Base-by-base conservation (phyloP, 345 rosid species). In the Anacardium occidentale region DNA sequence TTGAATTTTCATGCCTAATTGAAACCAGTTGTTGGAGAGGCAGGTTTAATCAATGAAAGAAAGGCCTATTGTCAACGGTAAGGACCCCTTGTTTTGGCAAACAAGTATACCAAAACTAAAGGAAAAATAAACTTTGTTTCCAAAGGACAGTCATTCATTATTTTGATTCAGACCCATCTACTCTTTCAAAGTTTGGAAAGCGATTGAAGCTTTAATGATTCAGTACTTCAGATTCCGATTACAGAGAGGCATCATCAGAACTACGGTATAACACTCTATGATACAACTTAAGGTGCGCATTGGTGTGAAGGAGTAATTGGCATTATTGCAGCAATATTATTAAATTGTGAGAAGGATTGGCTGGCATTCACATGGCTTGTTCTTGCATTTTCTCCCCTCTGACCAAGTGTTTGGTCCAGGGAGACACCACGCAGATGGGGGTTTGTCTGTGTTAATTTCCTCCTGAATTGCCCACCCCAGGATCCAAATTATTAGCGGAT, bases 321-420 rank as follows among this genome's bases (percentile, higher is more conserved):
- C 44, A 29, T 22, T 60, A 53, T 24, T 69, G 25, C 1, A 5
- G 8, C 54, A 20, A 29, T 7, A 42, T 62, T 18, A 17, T 73
- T 0, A 24, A 32, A 66, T 13, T 32, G 64, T 12, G 21, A 6
- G 64, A 75, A 68, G 26, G n/a, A 74, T 40, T 57, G 71, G 92
- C 82, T 85, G 92, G 85, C 86, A 75, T 66, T 79, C 92, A 90
- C 95, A 83, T 90, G 92, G 87, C 45, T 66, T 85, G 90, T 82
- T 77, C 54, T 1, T 29, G 3, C 3, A 48, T 18, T 13, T 59
- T 55, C 71, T 70, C 63, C 48, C 34, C 60, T 72, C 69, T 34
- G 53, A 72, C 78, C 6, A 22, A 29, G 21, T 73, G 82, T 55
- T 62, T 64, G 62, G 32, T 25, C 40, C 20, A 14, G 76, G 83